Percentiles rank a stretch among this genome's conserved stretches.
These are phyloP conservation scores for Pseudopyrenochaeta lycopersici DNA, from an alignment of 2,329 filamentous ascomycete genomes.

Conservation along the genomic window DNA sequence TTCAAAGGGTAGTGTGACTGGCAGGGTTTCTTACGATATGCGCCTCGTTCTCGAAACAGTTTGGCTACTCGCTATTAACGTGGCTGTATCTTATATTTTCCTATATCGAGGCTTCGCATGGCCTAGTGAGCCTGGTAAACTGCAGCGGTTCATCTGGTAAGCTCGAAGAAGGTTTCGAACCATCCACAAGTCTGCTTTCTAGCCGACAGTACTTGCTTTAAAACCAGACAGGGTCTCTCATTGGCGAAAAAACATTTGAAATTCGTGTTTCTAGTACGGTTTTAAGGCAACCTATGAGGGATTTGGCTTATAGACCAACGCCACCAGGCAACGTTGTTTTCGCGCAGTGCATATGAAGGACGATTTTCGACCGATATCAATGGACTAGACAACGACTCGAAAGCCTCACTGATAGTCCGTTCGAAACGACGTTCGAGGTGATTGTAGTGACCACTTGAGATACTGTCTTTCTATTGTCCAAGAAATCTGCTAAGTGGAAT, in stretches of 20 bases:
- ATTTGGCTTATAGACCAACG: neutral
- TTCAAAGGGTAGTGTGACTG: slow-evolving; percentile 1
- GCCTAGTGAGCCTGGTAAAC: slow-evolving; percentile 65
- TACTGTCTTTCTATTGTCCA: neutral
- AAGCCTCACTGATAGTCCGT: no score
- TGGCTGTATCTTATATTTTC: slow-evolving; percentile 75
- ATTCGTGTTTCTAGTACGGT: neutral
- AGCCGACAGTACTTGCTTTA: neutral
- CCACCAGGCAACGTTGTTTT: no score
- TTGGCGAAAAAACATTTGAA: neutral
- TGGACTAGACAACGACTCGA: no score
- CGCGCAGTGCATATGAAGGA: no score
- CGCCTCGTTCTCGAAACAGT: slow-evolving; percentile 68
- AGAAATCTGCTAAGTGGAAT: neutral
- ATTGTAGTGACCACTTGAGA: neutral
- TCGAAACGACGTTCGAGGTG: no score
- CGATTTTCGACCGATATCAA: no score
- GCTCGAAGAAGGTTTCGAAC: neutral
- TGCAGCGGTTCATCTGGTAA: slow-evolving; percentile 79
- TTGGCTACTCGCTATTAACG: slow-evolving; percentile 75
- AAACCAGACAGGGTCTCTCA: neutral
- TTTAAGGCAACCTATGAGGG: neutral
- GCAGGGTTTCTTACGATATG: slow-evolving; percentile 43
- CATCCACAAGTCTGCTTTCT: neutral
- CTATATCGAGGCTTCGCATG: slow-evolving; percentile 74